These are phyloP conservation scores for Scenedesmus sp. DNA, from an alignment of 163 green algal genomes.

Conservation along the genomic window DNA sequence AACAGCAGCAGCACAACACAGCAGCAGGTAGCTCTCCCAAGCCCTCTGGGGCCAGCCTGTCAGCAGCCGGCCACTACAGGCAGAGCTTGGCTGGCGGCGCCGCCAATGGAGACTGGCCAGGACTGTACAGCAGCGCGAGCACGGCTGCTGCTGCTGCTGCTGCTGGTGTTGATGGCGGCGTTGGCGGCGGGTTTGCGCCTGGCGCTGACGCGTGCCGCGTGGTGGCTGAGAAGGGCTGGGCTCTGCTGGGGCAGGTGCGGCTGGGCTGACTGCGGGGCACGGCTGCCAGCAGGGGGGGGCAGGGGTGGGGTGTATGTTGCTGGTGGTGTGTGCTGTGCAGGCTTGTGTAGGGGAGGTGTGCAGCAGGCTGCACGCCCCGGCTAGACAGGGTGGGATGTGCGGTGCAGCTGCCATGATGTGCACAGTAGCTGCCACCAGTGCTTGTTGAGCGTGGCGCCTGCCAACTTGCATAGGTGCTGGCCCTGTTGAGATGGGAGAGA, in stretches of 20 bases:
- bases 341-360: neutral
- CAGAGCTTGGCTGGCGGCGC: constrained; percentile 13
- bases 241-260: constrained; percentile 58
- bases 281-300: neutral
- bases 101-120: neutral
- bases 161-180: neutral
- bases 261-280: neutral
- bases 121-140: neutral
- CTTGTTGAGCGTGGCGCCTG: neutral
- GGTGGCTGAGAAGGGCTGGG: constrained; percentile 68
- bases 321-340: neutral
- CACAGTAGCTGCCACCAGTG: neutral
- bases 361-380: neutral
- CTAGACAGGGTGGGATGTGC: too few species aligned
- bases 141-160: neutral
- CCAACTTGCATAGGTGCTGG: neutral
- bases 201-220: constrained; percentile 53
- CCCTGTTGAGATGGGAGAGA: neutral
- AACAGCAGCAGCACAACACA: neutral
- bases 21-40: neutral
- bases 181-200: constrained; percentile 29
- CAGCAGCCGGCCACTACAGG: constrained; percentile 15
- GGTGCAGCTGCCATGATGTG: neutral
- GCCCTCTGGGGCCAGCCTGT: neutral
- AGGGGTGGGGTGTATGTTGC: neutral